Evolutionary conservation across 345 rosid genomes (phyloP).

Genomic region (Eucalyptus cladocalyx): DNA sequence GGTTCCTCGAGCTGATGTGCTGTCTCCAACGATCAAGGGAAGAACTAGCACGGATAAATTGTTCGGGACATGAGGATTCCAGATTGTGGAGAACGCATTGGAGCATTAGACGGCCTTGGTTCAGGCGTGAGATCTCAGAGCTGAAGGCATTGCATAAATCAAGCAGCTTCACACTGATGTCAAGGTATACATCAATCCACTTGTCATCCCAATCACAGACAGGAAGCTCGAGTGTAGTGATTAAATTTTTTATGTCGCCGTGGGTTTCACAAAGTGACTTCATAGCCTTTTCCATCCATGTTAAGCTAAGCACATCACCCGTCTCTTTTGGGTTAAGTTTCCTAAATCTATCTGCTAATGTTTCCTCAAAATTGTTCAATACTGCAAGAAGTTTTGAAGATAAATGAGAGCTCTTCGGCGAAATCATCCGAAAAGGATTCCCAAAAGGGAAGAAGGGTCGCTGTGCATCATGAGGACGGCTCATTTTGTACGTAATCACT

Average conservation of each 20-base stretch:
- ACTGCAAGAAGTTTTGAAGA: slow-evolving; percentile 35
- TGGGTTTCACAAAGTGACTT: slow-evolving; percentile 72
- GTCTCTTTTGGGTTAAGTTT: slow-evolving; percentile 54
- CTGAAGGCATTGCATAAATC: slow-evolving; percentile 73
- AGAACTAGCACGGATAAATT: slow-evolving; percentile 38
- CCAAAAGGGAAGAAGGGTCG: slow-evolving; percentile 73
- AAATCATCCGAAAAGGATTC: slow-evolving; percentile 71
- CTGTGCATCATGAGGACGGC: slow-evolving; percentile 67
- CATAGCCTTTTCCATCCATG: slow-evolving; percentile 87
- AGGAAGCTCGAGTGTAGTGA: slow-evolving; percentile 72
- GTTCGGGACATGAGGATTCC: slow-evolving; percentile 35
- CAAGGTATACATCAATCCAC: slow-evolving; percentile 86
- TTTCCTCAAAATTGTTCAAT: slow-evolving; percentile 47
- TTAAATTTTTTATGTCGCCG: slow-evolving; percentile 41
- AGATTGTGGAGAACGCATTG: slow-evolving; percentile 55
- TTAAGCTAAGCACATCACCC: slow-evolving; percentile 49
- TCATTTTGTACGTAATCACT: slow-evolving; percentile 45
- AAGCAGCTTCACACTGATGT: slow-evolving; percentile 74
- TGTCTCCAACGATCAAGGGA: slow-evolving; percentile 75
- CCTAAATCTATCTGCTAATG: slow-evolving; percentile 46
- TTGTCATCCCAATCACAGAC: slow-evolving; percentile 82
- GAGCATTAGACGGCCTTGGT: slow-evolving; percentile 70
- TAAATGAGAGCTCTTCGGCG: slow-evolving; percentile 65
- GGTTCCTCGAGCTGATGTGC: slow-evolving; percentile 47
- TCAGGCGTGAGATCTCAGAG: slow-evolving; percentile 62